These are phyloP conservation scores for Camellia granthamiana DNA, from an alignment of 148 eudicot genomes.

Conservation along the genomic window DNA sequence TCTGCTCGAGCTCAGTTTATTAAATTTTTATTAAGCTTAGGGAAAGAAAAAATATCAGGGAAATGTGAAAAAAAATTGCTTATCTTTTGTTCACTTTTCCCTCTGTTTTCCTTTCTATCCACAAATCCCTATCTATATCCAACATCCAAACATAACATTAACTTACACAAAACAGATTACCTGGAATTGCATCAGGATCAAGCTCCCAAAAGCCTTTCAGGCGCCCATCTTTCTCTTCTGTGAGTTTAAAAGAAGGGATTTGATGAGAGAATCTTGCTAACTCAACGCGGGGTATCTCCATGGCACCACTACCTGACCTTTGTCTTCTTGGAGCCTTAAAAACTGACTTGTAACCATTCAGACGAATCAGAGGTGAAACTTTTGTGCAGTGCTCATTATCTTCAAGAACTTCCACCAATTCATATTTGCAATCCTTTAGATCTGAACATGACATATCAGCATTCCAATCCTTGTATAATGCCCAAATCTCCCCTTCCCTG, in stretches of 20 bases:
- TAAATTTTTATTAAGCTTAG: no score
- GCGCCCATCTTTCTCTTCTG: slow-evolving; percentile 10
- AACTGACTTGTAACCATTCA: slow-evolving; percentile 23
- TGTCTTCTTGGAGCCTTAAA: slow-evolving; percentile 19
- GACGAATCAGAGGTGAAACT: slow-evolving; percentile 14
- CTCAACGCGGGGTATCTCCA: slow-evolving; percentile 22
- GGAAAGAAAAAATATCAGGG: no score
- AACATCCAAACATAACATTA: not conserved
- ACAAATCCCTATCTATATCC: no score
- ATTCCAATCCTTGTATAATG: slow-evolving; percentile 19
- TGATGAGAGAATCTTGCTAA: slow-evolving; percentile 23
- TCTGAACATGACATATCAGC: not conserved
- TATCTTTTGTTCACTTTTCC: no score
- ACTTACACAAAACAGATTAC: not conserved
- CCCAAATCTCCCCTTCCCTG: slow-evolving; percentile 26
- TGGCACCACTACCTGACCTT: slow-evolving; percentile 9
- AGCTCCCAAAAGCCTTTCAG: slow-evolving; percentile 26
- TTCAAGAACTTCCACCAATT: slow-evolving; percentile 24
- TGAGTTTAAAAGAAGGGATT: slow-evolving; percentile 21
- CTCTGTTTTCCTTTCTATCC: no score
- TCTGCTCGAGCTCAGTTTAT: no score
- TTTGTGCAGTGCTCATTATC: not conserved
- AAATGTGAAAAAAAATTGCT: no score
- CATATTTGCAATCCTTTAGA: slow-evolving; percentile 8
- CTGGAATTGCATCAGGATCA: slow-evolving; percentile 25